phyloP scores from a whole-genome alignment of 2,329 filamentous ascomycete genomes.

The Aspergillus neotritici region DNA sequence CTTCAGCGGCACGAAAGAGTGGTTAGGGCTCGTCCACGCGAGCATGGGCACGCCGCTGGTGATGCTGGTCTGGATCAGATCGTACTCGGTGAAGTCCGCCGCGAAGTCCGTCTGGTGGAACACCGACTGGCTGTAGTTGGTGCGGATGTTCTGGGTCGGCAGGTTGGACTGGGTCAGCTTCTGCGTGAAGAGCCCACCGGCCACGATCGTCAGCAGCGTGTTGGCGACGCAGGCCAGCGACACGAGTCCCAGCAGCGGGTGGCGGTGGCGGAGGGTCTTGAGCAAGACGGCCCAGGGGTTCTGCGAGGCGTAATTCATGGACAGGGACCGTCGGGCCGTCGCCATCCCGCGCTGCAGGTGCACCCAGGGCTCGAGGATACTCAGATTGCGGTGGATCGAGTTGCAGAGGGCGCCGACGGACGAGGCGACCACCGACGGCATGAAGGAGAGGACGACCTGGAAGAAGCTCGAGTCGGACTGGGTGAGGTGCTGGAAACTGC shows the following conservation, averaged over 20 bases:
- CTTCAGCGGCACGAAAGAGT: slow-evolving; percentile 26
- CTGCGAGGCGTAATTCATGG: slow-evolving; percentile 31
- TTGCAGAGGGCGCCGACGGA: slow-evolving; percentile 28
- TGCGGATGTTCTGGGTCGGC: slow-evolving; percentile 17
- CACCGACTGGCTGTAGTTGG: slow-evolving; percentile 27
- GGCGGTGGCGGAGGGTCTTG: slow-evolving; percentile 24
- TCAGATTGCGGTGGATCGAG: slow-evolving; percentile 31
- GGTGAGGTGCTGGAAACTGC: slow-evolving; percentile 26
- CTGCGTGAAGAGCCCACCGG: slow-evolving; percentile 32
- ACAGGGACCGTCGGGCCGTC: slow-evolving; percentile 20
- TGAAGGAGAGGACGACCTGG: slow-evolving; percentile 27
- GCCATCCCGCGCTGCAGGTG: slow-evolving; percentile 30
- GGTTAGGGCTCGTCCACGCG: slow-evolving; percentile 28
- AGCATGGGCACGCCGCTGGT: slow-evolving; percentile 28
- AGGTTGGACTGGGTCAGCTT: slow-evolving; percentile 23
- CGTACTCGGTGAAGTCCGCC: slow-evolving; percentile 31
- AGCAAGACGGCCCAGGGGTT: slow-evolving; percentile 26
- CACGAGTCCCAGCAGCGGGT: slow-evolving; percentile 23
- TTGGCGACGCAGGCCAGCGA: slow-evolving; percentile 29
- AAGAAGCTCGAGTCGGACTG: slow-evolving; percentile 30
- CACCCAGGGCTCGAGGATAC: slow-evolving; percentile 32
- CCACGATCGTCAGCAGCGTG: slow-evolving; percentile 26
- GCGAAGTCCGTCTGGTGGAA: slow-evolving; percentile 29
- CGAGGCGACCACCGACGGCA: slow-evolving; percentile 30
- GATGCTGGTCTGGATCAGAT: slow-evolving; percentile 32